These are phyloP conservation scores for Flaveria ramosissima DNA, from an alignment of 129 eudicot genomes.

Conservation along the genomic window DNA sequence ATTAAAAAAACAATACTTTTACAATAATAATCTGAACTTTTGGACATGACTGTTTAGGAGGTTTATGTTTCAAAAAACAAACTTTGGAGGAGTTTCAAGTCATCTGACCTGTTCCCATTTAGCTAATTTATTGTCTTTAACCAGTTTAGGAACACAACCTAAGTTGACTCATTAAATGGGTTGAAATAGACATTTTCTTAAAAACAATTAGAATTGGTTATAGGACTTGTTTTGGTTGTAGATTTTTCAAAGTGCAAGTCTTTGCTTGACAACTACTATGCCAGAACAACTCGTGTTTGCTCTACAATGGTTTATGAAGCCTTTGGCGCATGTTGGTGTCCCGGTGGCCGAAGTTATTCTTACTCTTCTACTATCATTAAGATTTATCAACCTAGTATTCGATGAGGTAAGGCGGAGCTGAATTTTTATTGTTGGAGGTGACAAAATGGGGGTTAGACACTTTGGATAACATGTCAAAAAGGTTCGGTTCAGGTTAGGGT, in stretches of 20 bases:
- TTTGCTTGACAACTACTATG: constrained; percentile 78
- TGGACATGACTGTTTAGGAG: neutral
- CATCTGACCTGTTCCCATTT: neutral
- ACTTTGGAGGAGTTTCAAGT: neutral
- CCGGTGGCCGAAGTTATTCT: constrained; percentile 91
- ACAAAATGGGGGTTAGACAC: neutral
- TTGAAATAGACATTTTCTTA: neutral
- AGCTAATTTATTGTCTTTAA: neutral
- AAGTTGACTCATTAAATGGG: neutral
- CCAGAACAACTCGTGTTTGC: constrained; percentile 94
- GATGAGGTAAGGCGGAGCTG: constrained; percentile 72
- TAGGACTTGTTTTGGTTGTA: constrained; percentile 26
- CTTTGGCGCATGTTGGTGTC: constrained; percentile 66
- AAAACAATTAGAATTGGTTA: neutral
- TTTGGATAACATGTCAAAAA: neutral
- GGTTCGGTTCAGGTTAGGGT: no score
- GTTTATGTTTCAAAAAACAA: neutral
- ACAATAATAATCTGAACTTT: neutral
- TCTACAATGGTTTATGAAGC: constrained; percentile 81
- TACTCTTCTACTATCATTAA: constrained; percentile 75
- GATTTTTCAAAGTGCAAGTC: constrained; percentile 98
- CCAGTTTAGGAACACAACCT: neutral
- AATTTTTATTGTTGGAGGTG: neutral
- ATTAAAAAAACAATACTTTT: neutral
- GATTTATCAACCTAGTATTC: constrained; percentile 86